These are phyloP conservation scores for Colletotrichum gloeosporioides DNA, from an alignment of 2,329 filamentous ascomycete genomes.

Conservation along the genomic window DNA sequence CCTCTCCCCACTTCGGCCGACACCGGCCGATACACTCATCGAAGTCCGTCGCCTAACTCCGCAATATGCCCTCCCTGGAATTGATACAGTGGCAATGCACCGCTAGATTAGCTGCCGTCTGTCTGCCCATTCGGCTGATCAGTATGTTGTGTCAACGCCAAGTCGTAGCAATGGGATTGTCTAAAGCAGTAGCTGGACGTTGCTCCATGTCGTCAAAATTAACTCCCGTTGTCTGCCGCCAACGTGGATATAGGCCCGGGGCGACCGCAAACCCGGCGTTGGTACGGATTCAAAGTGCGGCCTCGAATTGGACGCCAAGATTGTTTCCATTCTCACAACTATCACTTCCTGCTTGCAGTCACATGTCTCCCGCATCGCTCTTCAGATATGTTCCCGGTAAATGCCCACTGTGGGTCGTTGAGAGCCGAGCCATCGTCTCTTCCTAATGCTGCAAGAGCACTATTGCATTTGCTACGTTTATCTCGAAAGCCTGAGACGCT, in stretches of 20 bases:
- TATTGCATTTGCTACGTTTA: background rate
- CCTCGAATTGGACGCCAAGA: background rate
- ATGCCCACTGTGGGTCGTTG: background rate
- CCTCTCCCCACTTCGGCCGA: background rate
- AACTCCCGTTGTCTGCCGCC: background rate
- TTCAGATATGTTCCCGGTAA: background rate
- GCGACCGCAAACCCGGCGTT: background rate
- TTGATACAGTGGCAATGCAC: background rate
- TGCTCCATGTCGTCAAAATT: constrained; percentile 1
- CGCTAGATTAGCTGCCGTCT: background rate
- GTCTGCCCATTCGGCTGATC: background rate
- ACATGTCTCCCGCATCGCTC: background rate
- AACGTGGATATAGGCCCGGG: background rate
- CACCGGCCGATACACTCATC: background rate
- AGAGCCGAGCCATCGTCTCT: background rate
- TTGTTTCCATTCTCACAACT: background rate
- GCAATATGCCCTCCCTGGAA: background rate
- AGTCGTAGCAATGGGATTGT: background rate
- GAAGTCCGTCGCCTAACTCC: background rate
- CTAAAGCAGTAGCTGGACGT: background rate
- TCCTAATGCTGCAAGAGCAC: background rate
- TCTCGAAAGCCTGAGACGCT: background rate
- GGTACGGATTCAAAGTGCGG: background rate
- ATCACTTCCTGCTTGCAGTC: background rate
- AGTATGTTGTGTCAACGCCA: background rate